Percentiles rank a stretch among this genome's conserved stretches.
Evolutionary conservation across 176 grass and related monocot genomes (phyloP).

Genomic region (Puccinellia tenuiflora): DNA sequence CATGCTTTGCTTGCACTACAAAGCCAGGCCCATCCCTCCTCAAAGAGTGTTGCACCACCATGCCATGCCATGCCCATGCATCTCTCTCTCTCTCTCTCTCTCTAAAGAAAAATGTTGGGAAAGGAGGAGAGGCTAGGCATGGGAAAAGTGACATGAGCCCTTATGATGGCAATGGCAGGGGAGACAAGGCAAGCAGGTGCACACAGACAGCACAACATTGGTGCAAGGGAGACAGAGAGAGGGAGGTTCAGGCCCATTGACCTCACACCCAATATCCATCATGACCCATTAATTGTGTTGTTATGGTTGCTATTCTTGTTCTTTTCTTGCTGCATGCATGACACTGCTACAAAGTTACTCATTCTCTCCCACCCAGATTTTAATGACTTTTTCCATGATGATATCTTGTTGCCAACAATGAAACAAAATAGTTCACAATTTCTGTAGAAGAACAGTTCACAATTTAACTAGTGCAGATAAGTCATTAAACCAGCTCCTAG

Average conservation of each 20-base stretch:
- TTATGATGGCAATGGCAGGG: slow-evolving; percentile 50
- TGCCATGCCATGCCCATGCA: background rate
- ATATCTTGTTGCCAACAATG: background rate
- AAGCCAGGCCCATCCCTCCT: slow-evolving; percentile 30
- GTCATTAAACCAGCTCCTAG: background rate
- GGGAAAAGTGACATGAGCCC: slow-evolving; percentile 69
- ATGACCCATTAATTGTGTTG: slow-evolving; percentile 75
- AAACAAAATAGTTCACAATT: background rate
- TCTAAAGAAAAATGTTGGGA: background rate
- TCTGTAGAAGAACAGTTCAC: background rate
- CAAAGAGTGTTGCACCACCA: slow-evolving; percentile 7
- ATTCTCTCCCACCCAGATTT: too few species aligned
- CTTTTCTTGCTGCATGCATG: slow-evolving; percentile 14
- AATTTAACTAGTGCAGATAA: background rate
- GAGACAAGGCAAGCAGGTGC: slow-evolving; percentile 25
- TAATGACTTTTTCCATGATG: too few species aligned
- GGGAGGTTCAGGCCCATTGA: slow-evolving; percentile 50
- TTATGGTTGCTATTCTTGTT: slow-evolving; percentile 31
- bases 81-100: background rate
- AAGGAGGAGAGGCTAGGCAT: slow-evolving; percentile 44
- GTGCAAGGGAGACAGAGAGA: slow-evolving; percentile 37
- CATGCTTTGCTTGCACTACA: slow-evolving; percentile 65
- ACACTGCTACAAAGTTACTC: background rate
- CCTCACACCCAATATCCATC: slow-evolving; percentile 45
- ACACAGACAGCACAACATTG: slow-evolving; percentile 21